Evolutionary conservation across 1,139 yeast species (phyloP).

Genomic region (Magnusiomyces ingens): DNA sequence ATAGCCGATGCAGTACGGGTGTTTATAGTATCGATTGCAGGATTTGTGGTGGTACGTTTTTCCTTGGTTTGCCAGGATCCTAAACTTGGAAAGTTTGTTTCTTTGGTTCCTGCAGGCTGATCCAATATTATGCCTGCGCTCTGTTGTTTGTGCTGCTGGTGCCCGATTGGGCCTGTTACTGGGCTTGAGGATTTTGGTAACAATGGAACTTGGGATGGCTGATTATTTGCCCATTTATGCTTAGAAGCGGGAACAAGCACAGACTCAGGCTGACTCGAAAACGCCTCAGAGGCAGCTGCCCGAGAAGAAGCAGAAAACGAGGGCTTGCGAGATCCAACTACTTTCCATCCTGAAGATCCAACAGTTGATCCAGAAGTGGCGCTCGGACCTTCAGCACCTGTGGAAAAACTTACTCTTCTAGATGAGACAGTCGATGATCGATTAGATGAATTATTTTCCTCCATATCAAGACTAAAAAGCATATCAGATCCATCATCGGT

Average conservation of each 20-base stretch:
- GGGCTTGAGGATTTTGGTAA: too few species aligned
- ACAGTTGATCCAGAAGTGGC: background rate
- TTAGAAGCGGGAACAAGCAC: background rate
- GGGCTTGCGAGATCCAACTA: constrained; percentile 10
- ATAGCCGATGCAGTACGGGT: background rate
- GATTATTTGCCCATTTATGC: too few species aligned
- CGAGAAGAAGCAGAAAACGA: constrained; percentile 9
- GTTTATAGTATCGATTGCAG: background rate
- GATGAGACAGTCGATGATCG: background rate
- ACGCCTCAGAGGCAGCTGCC: constrained; percentile 1
- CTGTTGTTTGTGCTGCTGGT: too few species aligned
- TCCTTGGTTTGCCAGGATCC: constrained; percentile 1
- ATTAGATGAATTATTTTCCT: background rate
- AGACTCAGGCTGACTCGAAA: background rate
- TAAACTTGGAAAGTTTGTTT: constrained; percentile 1
- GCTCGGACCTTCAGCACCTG: background rate
- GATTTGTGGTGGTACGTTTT: background rate
- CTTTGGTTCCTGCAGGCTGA: background rate
- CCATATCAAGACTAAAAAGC: constrained; percentile 13
- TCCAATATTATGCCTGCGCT: too few species aligned
- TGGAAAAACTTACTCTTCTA: background rate
- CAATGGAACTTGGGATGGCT: too few species aligned
- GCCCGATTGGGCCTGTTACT: too few species aligned
- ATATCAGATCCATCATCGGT: constrained; percentile 1
- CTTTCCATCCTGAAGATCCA: constrained; percentile 10